phyloP scores from a whole-genome alignment of 2,329 filamentous ascomycete species.

The Acrocalymma vagum region DNA sequence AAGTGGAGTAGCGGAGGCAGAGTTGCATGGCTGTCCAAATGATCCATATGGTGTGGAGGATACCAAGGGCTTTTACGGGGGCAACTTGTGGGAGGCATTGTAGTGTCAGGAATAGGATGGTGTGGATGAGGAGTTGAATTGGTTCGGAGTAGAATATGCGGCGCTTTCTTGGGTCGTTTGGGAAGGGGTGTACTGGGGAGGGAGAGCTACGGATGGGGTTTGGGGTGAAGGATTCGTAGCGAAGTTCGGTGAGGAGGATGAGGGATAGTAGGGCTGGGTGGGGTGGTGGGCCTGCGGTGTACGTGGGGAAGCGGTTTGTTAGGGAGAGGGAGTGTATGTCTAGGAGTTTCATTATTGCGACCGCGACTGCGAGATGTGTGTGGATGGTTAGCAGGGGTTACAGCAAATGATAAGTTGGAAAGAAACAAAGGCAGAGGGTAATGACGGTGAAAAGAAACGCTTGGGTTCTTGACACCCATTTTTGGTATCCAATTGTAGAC shows the following conservation, averaged over 20 bases:
- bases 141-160: conserved; percentile 49
- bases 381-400: neutral
- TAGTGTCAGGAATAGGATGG: conserved; percentile 40
- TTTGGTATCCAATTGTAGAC: too few species aligned
- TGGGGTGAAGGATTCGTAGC: conserved; percentile 54
- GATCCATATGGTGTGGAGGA: conserved; percentile 51
- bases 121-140: conserved; percentile 46
- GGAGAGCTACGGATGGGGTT: conserved; percentile 46
- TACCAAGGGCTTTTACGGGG: conserved; percentile 48
- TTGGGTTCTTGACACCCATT: too few species aligned
- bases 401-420: neutral
- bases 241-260: conserved; percentile 50
- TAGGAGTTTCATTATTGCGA: conserved; percentile 51
- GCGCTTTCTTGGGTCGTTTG: conserved; percentile 42
- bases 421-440: neutral
- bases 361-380: conserved; percentile 35
- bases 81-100: conserved; percentile 48
- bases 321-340: conserved; percentile 52
- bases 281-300: conserved; percentile 29
- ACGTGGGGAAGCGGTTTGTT: conserved; percentile 41
- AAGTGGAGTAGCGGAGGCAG: conserved; percentile 47
- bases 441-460: too few species aligned
- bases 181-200: conserved; percentile 42
- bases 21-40: conserved; percentile 51
- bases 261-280: conserved; percentile 23